phyloP scores from a whole-genome alignment of 2,329 filamentous ascomycete genomes.

The Metarhizium rileyi region DNA sequence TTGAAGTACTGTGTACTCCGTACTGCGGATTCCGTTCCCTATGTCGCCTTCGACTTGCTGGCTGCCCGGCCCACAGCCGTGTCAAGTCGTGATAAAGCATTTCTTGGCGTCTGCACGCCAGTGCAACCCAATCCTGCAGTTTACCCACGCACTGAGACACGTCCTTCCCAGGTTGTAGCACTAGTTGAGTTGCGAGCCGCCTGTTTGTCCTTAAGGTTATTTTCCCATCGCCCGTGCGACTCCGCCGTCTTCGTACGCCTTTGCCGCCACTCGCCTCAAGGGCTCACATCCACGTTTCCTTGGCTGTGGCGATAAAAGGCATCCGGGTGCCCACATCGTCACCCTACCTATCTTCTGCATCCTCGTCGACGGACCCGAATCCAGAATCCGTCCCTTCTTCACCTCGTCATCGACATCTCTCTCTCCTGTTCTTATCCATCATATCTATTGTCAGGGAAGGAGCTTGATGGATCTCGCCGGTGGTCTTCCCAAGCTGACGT shows the following conservation, averaged over 20 bases:
- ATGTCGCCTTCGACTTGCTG: background rate
- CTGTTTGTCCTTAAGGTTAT: slow-evolving; percentile 10
- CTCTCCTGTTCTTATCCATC: background rate
- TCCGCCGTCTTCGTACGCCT: background rate
- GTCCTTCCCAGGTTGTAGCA: background rate
- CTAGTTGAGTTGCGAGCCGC: background rate
- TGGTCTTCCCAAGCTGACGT: slow-evolving; percentile 31
- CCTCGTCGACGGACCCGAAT: background rate
- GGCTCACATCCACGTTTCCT: background rate
- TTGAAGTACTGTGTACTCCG: no score
- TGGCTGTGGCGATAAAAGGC: background rate
- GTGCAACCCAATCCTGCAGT: background rate
- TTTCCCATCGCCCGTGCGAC: background rate
- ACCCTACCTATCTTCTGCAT: background rate
- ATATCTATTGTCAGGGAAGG: background rate
- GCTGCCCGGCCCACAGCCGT: background rate
- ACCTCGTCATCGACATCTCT: background rate
- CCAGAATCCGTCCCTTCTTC: background rate
- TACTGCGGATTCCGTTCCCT: no score
- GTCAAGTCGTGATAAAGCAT: background rate
- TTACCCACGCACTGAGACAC: slow-evolving; percentile 4
- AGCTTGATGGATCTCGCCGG: slow-evolving; percentile 27
- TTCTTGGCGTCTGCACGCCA: slow-evolving; percentile 3
- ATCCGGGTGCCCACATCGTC: background rate
- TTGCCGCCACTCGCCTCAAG: background rate